Evolutionary conservation across 768 basidiomycete species (phyloP), one percentile per base, ranked within the genome.

Genomic region (Leccinum obscurum): DNA sequence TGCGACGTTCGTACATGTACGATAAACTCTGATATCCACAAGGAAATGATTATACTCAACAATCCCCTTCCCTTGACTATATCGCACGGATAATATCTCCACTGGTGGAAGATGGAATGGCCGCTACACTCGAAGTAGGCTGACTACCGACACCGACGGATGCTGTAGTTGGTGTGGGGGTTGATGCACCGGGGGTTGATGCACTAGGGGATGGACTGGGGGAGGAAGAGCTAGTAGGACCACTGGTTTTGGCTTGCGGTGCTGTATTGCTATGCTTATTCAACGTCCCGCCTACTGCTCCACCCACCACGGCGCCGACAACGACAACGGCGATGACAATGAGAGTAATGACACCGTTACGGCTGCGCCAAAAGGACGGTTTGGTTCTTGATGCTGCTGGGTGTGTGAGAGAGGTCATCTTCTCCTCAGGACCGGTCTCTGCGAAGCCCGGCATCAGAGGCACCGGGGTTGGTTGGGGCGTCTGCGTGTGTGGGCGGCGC

Each of bases 291-390:
- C 84, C 86, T 1, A 86, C 85, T 0, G 78, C 85, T 22, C 85
- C 86, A 1, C 85, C 86, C 8, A 87, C 78, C 2, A 82, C 74
- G 1, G 79, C 85, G 1, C 73, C 85, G 48, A 87, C 56, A 54
- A 84, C 61, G 30, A 84, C 65, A 46, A 85, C 30, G 3, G 65
- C 69, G 15, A 73, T 64, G 55, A 83, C 46, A 57, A 70, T 60
- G 17, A 82, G 66, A 56, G 71, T 65, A 41, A 83, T 68, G 7
- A 78, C 72, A 8, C 83, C 83, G 17, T 76, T 80, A 32, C 66
- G 78, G 24, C 73, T 82, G 54, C 80, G 77, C 76, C 81, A 86
- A 70, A 84, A 87, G 5, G 83, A 77, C 15, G 54, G 35, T 17
- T 30, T 52, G 8, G 64, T 17, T 34, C 32, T 63, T 14, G 65